Evolutionary conservation across 345 rosid species (phyloP).

Genomic region (Acer campestre): DNA sequence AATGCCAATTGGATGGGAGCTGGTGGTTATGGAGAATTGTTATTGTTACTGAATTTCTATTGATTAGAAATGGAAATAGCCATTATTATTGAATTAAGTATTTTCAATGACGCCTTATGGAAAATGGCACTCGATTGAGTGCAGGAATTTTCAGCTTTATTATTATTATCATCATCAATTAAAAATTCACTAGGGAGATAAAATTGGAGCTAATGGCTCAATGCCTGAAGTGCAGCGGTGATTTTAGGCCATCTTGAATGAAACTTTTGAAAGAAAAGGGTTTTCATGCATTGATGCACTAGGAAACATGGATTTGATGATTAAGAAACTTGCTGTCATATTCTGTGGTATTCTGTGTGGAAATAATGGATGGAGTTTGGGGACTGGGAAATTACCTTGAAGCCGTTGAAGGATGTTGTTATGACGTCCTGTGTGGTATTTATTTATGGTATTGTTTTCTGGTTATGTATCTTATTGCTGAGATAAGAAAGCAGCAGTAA

Average conservation of each 20-base stretch:
- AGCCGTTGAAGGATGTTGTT: background rate
- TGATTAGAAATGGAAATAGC: too few species aligned
- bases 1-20: background rate
- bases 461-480: background rate
- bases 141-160: background rate
- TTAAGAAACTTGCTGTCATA: background rate
- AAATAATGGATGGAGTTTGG: too few species aligned
- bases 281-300: background rate
- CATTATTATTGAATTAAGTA: background rate
- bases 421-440: background rate
- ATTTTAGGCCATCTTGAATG: background rate
- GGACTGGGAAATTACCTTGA: background rate
- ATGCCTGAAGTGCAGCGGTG: background rate
- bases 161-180: background rate
- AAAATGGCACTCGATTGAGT: background rate
- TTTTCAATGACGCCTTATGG: background rate
- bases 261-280: background rate
- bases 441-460: background rate
- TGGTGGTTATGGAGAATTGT: background rate
- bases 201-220: background rate
- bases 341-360: too few species aligned
- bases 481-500: background rate
- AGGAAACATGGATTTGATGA: background rate
- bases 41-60: background rate
- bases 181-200: background rate